Percentiles rank a stretch among this genome's conserved stretches.
Evolutionary conservation across 179 eudicot genomes (phyloP).

Genomic region (Silene noctiflora): DNA sequence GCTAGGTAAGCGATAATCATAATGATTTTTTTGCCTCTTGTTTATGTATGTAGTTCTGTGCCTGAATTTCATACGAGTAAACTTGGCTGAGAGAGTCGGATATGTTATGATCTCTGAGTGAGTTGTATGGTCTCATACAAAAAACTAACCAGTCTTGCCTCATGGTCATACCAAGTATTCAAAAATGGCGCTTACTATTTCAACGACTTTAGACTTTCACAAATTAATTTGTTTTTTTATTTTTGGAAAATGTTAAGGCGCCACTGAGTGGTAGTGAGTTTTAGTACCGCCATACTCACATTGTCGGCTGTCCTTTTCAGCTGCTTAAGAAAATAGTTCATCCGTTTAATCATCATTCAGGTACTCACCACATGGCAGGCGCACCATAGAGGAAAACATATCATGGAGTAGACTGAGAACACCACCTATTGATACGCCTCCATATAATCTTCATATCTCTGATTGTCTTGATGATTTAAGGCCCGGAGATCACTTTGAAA

Average conservation of each 20-base stretch:
- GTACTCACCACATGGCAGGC: slow-evolving; percentile 60
- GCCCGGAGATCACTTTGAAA: slow-evolving; percentile 77
- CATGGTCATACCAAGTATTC: no score
- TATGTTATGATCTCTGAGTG: no score
- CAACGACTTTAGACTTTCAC: neutral
- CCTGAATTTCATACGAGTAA: neutral
- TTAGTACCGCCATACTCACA: no score
- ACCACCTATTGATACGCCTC: slow-evolving; percentile 58
- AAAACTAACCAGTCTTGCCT: no score
- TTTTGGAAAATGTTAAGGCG: no score
- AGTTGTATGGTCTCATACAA: no score
- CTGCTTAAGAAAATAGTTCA: neutral
- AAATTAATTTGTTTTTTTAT: neutral
- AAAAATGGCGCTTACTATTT: no score
- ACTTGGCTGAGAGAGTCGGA: no score
- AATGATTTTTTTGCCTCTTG: neutral
- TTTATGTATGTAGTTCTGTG: neutral
- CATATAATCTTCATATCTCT: slow-evolving; percentile 59
- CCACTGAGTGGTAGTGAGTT: no score
- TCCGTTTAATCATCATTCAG: slow-evolving; percentile 28
- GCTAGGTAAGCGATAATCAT: slow-evolving; percentile 51
- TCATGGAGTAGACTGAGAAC: slow-evolving; percentile 71
- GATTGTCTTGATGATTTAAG: slow-evolving; percentile 56
- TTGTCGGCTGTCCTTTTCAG: neutral
- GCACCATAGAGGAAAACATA: slow-evolving; percentile 57